phyloP scores from a whole-genome alignment of 495 filamentous ascomycete species.

The Aspergillus sparsus region DNA sequence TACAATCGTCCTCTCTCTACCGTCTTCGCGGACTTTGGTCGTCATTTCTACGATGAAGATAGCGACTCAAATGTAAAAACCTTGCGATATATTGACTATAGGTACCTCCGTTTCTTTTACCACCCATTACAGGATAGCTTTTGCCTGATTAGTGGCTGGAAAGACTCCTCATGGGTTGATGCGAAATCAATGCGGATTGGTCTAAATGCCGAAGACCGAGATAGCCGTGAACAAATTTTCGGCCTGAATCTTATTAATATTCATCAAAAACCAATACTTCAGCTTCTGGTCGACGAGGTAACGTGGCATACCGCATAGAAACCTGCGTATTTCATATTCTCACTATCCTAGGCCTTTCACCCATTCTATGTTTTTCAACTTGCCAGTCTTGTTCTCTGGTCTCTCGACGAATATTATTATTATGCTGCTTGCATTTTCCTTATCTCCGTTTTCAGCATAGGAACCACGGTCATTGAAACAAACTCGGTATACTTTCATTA shows the following conservation, averaged over 20 bases:
- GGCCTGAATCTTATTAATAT: conserved; percentile 89
- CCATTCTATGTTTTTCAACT: conserved; percentile 99
- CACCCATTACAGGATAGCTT: conserved; percentile 89
- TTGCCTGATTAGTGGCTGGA: conserved; percentile 82
- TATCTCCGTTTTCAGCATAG: conserved; percentile 91
- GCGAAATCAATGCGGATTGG: conserved; percentile 73
- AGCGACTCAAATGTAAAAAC: conserved; percentile 74
- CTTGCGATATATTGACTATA: conserved; percentile 80
- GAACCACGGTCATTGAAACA: conserved; percentile 86
- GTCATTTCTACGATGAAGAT: conserved; percentile 70
- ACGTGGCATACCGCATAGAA: conserved; percentile 24
- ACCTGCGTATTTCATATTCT: conserved; percentile 17
- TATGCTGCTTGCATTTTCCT: conserved; percentile 95
- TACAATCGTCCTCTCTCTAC: conserved; percentile 86
- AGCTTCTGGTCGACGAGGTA: conserved; percentile 89
- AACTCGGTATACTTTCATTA: conserved; percentile 59
- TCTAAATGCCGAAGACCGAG: conserved; percentile 88
- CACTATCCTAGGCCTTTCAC: conserved; percentile 71
- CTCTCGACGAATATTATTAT: conserved; percentile 93
- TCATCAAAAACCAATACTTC: conserved; percentile 76
- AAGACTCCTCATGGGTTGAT: conserved; percentile 84
- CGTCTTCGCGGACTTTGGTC: conserved; percentile 70
- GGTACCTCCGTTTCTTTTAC: conserved; percentile 90
- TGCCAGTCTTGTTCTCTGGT: conserved; percentile 93
- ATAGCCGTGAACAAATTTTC: conserved; percentile 80